Evolutionary conservation across 768 basidiomycete species (phyloP).

Genomic region (Leccinellum albellum): DNA sequence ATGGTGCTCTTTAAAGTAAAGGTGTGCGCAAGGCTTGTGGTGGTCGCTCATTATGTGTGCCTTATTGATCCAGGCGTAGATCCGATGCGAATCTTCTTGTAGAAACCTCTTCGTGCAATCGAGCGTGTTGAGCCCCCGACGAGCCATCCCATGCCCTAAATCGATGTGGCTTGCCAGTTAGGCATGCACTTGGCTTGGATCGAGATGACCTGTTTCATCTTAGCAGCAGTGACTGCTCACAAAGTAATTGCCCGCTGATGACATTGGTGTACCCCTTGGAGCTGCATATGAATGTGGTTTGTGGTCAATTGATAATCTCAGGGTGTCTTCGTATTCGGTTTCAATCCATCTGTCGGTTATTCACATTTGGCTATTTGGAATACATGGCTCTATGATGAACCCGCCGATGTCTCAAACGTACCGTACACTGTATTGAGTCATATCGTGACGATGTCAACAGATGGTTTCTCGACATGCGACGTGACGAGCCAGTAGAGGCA

Average conservation of each 20-base stretch:
- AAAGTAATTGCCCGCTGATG: not conserved
- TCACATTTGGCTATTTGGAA: not conserved
- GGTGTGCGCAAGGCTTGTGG: not conserved
- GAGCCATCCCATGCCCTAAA: not conserved
- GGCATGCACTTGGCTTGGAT: no score
- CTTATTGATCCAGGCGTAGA: not conserved
- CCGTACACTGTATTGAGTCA: not conserved
- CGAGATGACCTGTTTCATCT: not conserved
- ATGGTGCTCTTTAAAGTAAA: not conserved
- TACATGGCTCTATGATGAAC: not conserved
- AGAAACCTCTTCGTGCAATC: not conserved
- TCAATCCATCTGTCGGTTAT: not conserved
- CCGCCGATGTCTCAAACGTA: not conserved
- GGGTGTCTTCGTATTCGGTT: not conserved
- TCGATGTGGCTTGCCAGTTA: not conserved
- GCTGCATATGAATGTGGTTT: not conserved
- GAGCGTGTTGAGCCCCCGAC: not conserved
- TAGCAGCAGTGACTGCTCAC: not conserved
- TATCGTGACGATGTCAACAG: no score
- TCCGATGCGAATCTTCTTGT: not conserved
- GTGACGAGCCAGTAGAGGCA: no score
- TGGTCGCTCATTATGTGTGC: not conserved
- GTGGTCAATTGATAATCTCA: conserved; percentile 1
- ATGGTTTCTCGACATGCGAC: no score
- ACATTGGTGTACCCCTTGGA: not conserved